Evolutionary conservation across 163 green algal species (phyloP).

Genomic region (Chlamydomonas reinhardtii): DNA sequence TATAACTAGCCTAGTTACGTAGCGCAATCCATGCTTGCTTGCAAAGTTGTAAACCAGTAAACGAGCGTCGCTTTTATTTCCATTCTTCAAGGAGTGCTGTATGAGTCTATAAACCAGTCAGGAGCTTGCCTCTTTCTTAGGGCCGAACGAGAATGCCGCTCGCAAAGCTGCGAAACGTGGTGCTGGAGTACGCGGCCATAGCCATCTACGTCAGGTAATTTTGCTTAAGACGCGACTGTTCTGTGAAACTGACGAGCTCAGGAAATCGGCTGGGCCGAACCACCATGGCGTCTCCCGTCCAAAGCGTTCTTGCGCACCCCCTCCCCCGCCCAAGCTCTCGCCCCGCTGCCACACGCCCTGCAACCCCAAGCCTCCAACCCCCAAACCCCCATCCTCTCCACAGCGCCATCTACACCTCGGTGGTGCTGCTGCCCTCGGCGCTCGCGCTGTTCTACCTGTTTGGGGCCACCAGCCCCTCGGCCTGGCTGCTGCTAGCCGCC

Average conservation of each 20-base stretch:
- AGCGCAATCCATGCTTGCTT: too few species aligned
- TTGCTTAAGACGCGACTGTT: too few species aligned
- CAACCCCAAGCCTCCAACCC: background rate
- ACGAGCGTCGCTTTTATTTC: too few species aligned
- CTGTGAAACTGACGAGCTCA: too few species aligned
- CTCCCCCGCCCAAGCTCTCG: background rate
- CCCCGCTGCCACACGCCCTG: background rate
- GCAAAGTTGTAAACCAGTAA: too few species aligned
- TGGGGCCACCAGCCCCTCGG: background rate
- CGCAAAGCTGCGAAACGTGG: background rate
- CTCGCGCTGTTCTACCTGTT: background rate
- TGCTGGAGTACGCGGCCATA: constrained; percentile 19
- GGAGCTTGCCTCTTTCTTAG: too few species aligned
- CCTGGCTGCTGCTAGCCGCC: background rate
- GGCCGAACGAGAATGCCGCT: background rate
- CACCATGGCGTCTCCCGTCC: too few species aligned
- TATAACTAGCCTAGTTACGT: too few species aligned
- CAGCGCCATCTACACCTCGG: constrained; percentile 34
- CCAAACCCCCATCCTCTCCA: background rate
- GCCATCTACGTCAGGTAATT: constrained; percentile 29
- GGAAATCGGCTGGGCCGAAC: too few species aligned
- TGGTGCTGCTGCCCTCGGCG: background rate
- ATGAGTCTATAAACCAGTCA: too few species aligned
- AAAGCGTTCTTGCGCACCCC: too few species aligned
- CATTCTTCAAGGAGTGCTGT: too few species aligned